These are phyloP conservation scores for Saccharomycopsis schoenii DNA, from an alignment of 805 yeast species.

Conservation along the genomic window DNA sequence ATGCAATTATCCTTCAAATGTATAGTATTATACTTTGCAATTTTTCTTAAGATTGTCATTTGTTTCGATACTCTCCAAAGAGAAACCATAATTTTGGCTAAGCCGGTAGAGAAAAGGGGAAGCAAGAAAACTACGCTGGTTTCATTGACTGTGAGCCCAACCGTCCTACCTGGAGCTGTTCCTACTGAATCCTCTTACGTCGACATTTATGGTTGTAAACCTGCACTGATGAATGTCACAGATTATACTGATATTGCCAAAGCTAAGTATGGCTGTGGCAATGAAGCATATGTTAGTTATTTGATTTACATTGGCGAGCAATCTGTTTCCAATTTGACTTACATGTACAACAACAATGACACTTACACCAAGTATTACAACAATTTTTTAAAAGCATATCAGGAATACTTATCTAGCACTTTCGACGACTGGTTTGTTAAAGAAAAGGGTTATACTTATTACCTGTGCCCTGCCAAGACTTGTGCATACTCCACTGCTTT, in stretches of 20 bases:
- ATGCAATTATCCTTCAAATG: neutral
- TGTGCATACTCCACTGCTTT: neutral
- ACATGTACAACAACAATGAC: neutral
- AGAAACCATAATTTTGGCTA: neutral
- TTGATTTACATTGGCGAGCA: conserved; percentile 6
- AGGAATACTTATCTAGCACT: neutral
- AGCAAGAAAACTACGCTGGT: neutral
- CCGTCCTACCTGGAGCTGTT: conserved; percentile 2
- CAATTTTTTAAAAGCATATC: neutral
- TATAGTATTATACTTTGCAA: neutral
- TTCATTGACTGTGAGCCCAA: neutral
- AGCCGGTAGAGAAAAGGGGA: neutral
- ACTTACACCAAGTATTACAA: conserved; percentile 6
- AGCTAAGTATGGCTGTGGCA: conserved; percentile 12
- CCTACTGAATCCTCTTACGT: neutral
- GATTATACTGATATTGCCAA: neutral
- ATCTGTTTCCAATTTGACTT: conserved; percentile 8
- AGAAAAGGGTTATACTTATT: neutral
- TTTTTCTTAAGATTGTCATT: neutral
- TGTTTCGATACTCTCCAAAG: neutral
- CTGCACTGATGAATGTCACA: neutral
- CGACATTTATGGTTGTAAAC: conserved; percentile 5
- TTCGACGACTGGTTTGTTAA: conserved; percentile 8
- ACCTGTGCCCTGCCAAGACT: neutral
- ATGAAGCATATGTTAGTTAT: conserved; percentile 8